Base-by-base conservation (phyloP, 148 eudicot genomes). In the Simmondsia chinensis region DNA sequence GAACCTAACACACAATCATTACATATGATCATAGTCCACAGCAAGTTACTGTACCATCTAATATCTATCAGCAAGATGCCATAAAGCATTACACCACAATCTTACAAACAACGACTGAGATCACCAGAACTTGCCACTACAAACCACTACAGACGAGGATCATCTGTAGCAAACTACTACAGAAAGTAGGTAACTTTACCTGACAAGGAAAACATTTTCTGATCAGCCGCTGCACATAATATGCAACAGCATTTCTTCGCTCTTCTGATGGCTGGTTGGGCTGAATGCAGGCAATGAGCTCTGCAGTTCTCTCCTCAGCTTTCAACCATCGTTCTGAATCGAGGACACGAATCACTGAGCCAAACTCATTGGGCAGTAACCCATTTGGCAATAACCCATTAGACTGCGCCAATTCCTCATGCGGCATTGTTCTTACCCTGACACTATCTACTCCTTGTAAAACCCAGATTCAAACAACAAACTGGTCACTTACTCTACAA, bases 261-360 rank as follows among this genome's bases (percentile, higher is more conserved):
- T 59, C 66, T 65, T 84, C 91, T 0, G 95, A 88, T 7, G 71
- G 68, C 25, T 37, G 65, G 17, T 80, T 84, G 2, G 97, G 97
- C 61, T 84, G 83, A 69, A 89, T 89, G 59, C 91, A 63, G 47
- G 66, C 72, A 34, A 89, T 81, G 51, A 89, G 87, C 70, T 84
- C 87, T 23, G 83, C 75, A 3, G 82, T 84, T 54, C 87, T 77
- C 47, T 75, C 79, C 61, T 89, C 95, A 1, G 91, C 91, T 52
- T 44, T 76, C 9, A 33, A 53, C 97, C 95, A 89, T 58, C 78
- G 65, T 31, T 75, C 94, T 0, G 49, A 45, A 29, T 83, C 76
- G 0, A 84, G 75, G 29, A 41, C 63, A 14, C 65, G 72, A 45
- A 70, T 32, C 61, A 74, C 61, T 3, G 74, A 61, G 29, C 54